phyloP scores from a whole-genome alignment of 2,329 filamentous ascomycete species.

The Boeremia exigua region DNA sequence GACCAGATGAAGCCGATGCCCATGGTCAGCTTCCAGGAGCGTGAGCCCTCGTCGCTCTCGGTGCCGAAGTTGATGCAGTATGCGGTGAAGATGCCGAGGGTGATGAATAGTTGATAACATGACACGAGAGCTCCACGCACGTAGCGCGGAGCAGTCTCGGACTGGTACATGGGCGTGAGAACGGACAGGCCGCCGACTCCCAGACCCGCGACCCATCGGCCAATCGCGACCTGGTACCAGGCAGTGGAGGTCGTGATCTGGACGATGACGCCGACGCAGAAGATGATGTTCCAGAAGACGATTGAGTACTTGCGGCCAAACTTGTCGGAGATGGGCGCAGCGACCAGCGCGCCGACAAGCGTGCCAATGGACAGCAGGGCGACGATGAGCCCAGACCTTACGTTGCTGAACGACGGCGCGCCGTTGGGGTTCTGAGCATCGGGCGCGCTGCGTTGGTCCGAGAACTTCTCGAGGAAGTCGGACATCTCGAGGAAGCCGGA shows the following conservation, averaged over 20 bases:
- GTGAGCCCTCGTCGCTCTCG: conserved; percentile 53
- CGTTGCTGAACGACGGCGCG: conserved; percentile 35
- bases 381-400: conserved; percentile 44
- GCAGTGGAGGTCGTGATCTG: conserved; percentile 64
- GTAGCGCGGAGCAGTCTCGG: conserved; percentile 68
- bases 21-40: conserved; percentile 69
- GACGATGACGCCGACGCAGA: conserved; percentile 68
- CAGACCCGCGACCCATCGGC: conserved; percentile 69
- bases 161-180: conserved; percentile 66
- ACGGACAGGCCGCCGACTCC: conserved; percentile 70
- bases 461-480: conserved; percentile 41
- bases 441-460: conserved; percentile 33
- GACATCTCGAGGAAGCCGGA: conserved; percentile 47
- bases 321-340: conserved; percentile 64
- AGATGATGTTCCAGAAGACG: conserved; percentile 66
- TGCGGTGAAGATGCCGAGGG: conserved; percentile 66
- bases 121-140: conserved; percentile 68
- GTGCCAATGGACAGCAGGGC: conserved; percentile 70
- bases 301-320: conserved; percentile 69
- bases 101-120: conserved; percentile 73
- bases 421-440: too few species aligned
- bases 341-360: conserved; percentile 71
- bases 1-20: conserved; percentile 65
- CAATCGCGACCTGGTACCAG: conserved; percentile 71
- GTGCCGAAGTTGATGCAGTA: conserved; percentile 67